Evolutionary conservation across 805 yeast species (phyloP).

Genomic region (Yarrowia sp.): DNA sequence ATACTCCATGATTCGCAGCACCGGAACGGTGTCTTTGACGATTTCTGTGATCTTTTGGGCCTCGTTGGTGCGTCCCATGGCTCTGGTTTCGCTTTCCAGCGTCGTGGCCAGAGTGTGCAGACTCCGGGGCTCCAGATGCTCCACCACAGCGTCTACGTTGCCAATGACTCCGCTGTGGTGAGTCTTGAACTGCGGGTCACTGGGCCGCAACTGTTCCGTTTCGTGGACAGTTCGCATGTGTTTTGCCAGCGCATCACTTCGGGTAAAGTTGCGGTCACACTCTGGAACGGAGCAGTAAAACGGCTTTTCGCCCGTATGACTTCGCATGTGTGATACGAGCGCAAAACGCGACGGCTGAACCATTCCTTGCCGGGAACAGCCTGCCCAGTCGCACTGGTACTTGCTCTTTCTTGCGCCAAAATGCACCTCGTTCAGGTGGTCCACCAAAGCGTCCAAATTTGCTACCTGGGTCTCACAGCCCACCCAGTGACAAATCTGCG

Average conservation of each 20-base stretch:
- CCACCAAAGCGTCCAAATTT: conserved; percentile 42
- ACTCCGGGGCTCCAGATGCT: conserved; percentile 11
- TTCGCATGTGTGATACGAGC: conserved; percentile 57
- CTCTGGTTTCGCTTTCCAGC: neutral
- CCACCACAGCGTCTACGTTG: conserved; percentile 9
- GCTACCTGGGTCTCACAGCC: conserved; percentile 37
- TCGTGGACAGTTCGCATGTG: conserved; percentile 64
- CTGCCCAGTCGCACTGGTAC: conserved; percentile 60
- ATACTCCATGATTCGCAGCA: neutral
- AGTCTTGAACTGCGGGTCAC: conserved; percentile 27
- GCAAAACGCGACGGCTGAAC: conserved; percentile 56
- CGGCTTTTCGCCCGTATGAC: conserved; percentile 67
- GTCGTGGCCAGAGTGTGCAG: conserved; percentile 10
- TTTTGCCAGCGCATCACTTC: conserved; percentile 60
- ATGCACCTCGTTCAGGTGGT: conserved; percentile 44
- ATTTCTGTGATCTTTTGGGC: neutral
- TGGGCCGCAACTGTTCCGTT: conserved; percentile 33
- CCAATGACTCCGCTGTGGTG: conserved; percentile 14
- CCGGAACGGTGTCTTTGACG: neutral
- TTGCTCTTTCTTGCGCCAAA: conserved; percentile 39
- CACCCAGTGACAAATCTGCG: conserved; percentile 42
- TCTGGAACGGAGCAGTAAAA: conserved; percentile 64
- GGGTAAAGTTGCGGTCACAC: conserved; percentile 56
- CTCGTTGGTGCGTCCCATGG: conserved; percentile 9
- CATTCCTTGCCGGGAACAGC: conserved; percentile 51